Evolutionary conservation across 2,329 filamentous ascomycete genomes (phyloP).

Genomic region (Sclerotinia sclerotiorum): DNA sequence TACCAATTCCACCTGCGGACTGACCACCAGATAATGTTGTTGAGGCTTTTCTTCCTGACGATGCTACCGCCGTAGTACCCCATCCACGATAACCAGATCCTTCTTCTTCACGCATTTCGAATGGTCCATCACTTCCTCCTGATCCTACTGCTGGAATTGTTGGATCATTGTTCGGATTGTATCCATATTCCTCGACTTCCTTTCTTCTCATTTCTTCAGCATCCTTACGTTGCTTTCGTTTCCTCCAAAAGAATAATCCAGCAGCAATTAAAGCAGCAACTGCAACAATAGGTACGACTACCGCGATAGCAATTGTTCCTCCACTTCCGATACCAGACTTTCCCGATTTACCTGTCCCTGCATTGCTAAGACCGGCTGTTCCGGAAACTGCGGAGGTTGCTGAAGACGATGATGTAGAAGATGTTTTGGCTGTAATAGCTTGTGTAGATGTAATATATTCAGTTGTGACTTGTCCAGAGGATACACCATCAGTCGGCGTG

Average conservation of each 20-base stretch:
- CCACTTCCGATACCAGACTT: slow-evolving; percentile 44
- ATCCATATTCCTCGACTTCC: slow-evolving; percentile 95
- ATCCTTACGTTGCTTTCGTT: slow-evolving; percentile 79
- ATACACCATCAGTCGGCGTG: slow-evolving; percentile 11
- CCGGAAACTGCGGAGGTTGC: slow-evolving; percentile 34
- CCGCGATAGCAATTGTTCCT: slow-evolving; percentile 84
- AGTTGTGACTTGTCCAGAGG: slow-evolving; percentile 25
- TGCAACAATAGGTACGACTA: slow-evolving; percentile 87
- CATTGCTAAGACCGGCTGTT: slow-evolving; percentile 28
- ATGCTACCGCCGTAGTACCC: slow-evolving; percentile 73
- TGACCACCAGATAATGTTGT: slow-evolving; percentile 80
- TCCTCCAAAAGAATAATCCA: slow-evolving; percentile 83
- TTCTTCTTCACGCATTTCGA: slow-evolving; percentile 77
- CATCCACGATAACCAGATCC: slow-evolving; percentile 87
- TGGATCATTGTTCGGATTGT: slow-evolving; percentile 95
- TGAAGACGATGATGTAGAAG: slow-evolving; percentile 23
- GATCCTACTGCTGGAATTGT: slow-evolving; percentile 61
- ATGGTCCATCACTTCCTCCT: slow-evolving; percentile 52
- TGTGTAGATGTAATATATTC: slow-evolving; percentile 28
- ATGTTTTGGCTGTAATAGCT: slow-evolving; percentile 11
- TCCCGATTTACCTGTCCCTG: background rate
- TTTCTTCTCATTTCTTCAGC: slow-evolving; percentile 87
- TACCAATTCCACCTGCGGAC: slow-evolving; percentile 53
- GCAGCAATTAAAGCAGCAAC: slow-evolving; percentile 77
- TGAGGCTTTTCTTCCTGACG: slow-evolving; percentile 77